These are phyloP conservation scores for Penicillium goetzii DNA, from an alignment of 495 filamentous ascomycete species.

Conservation along the genomic window DNA sequence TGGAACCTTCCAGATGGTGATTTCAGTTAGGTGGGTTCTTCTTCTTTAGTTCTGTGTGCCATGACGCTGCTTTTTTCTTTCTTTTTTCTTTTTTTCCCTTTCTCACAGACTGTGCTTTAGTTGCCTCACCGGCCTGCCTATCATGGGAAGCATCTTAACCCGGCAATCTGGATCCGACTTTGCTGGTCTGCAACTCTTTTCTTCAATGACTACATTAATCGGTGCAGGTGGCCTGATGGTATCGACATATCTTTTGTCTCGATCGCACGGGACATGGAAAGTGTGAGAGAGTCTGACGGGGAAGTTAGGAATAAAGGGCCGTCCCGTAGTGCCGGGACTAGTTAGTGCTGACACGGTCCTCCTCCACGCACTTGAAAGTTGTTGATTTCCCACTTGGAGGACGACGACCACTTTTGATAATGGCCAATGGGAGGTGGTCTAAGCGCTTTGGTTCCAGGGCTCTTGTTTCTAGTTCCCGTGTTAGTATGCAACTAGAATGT, in stretches of 20 bases:
- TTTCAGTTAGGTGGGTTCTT: constrained; percentile 23
- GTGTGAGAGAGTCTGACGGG: neutral
- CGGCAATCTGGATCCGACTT: constrained; percentile 4
- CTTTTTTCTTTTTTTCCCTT: neutral
- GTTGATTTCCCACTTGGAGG: neutral
- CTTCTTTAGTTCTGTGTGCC: neutral
- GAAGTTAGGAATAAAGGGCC: neutral
- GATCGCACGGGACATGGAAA: constrained; percentile 5
- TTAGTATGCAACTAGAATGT: neutral
- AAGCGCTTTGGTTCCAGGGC: neutral
- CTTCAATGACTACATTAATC: neutral
- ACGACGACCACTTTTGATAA: neutral
- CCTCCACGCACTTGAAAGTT: neutral
- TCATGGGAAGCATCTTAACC: constrained; percentile 8
- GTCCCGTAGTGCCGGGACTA: neutral
- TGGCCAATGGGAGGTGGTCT: neutral
- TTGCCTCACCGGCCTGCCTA: constrained; percentile 13
- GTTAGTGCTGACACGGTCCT: constrained; percentile 1
- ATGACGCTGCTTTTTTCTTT: neutral
- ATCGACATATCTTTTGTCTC: constrained; percentile 4
- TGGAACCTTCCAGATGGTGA: constrained; percentile 30
- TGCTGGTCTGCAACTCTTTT: constrained; percentile 12
- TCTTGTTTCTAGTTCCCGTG: neutral
- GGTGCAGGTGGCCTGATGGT: neutral
- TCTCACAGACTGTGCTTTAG: neutral